Base-by-base conservation (phyloP, 768 basidiomycete species). In the Gyrodon lividus region DNA sequence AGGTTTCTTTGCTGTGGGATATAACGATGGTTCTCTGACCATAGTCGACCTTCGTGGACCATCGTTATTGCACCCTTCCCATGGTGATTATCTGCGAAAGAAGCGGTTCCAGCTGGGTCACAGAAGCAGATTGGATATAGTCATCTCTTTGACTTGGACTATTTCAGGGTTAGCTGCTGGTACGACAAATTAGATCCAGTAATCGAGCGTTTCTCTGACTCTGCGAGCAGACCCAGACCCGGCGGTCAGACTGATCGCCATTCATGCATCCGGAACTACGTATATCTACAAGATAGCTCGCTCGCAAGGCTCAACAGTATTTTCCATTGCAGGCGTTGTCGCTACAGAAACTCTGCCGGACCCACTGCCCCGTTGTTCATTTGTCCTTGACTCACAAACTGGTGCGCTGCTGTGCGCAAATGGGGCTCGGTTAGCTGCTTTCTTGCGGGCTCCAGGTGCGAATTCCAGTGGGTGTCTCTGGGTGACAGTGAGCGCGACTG, bases 1-100 rank as follows among this genome's bases (percentile, higher is more conserved):
- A 92, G 91, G 89, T 5, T 92, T 95, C 66, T 67, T 92, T 39
- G 89, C 92, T 2, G 75, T 84, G 3, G 82, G 86, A 3, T 91
- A 87, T 64, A 62, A 67, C 5, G 77, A 80, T 43, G 83, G 82
- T 1, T 72, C 77, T 2, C 50, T 95, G 19, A 69, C 78, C 30
- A 70, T 93, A 28, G 64, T 93, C 16, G 87, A 94, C 61, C 75
- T 92, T 77, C 77, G 89, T 20, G 86, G 82, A 2, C 90, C 91
- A 1, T 76, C 77, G 10, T 77, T 92, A 10, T 69, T 87, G 1
- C 75, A 82, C 23, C 74, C 74, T 57, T 16, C 48, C 14, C 61
- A 57, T 14, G 61, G 67, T 56, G 73, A 63, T 43, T 28, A 28
- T 28, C 28, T 28, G 13, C 73, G 68, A 20, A 77, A 74, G 58